Evolutionary conservation across 805 yeast genomes (phyloP), one percentile per base, ranked within the genome.

Genomic region (Lipomyces chichibuensis): DNA sequence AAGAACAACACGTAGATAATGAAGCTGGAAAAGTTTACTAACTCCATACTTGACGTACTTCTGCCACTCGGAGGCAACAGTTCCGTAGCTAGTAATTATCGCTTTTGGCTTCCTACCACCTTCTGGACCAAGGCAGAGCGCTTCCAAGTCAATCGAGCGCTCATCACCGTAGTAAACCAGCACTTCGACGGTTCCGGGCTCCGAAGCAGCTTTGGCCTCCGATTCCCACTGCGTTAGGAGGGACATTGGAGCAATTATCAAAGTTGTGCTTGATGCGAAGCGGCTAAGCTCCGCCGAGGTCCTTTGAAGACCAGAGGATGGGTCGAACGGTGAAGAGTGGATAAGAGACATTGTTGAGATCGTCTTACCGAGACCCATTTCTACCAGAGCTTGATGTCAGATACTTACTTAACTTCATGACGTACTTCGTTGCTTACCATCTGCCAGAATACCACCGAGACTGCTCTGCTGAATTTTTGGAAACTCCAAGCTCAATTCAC

Each of bases 351-450:
- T 77, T 0, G 96, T 86, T 0, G 97, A 89, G 29, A 93, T 89
- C 0, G 98, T 93, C 75, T 93, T 93, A 55, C 98, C 98, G 8
- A 93, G 81, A 0, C 98, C 98, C 98, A 93, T 93, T 76, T 93
- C 73, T 67, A 14, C 4, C 3, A 20, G 5, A 37, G 3, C 25
- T n/a, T 35, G 9, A 58, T 20, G 35, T 57, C n/a, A 37, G 29
- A 7, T 13, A 8, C 25, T 2, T 13, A 13, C n/a, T 32, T 3
- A 20, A 2, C 5, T 32, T n/a, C 8, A 37, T 56, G 14, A 32
- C 46, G 27, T 17, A 27, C 13, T 17, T 2, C 23, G 25, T 11
- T 11, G 9, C 70, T 33, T 23, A 67, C 70, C 98, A 79, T 93
- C 98, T 0, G 98, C 97, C 17, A 93, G 79, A 25, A 93, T 90